Evolutionary conservation across 1,284 basidiomycete genomes (phyloP), one percentile per base, ranked within the genome.

Genomic region (Melampsora larici-populina): DNA sequence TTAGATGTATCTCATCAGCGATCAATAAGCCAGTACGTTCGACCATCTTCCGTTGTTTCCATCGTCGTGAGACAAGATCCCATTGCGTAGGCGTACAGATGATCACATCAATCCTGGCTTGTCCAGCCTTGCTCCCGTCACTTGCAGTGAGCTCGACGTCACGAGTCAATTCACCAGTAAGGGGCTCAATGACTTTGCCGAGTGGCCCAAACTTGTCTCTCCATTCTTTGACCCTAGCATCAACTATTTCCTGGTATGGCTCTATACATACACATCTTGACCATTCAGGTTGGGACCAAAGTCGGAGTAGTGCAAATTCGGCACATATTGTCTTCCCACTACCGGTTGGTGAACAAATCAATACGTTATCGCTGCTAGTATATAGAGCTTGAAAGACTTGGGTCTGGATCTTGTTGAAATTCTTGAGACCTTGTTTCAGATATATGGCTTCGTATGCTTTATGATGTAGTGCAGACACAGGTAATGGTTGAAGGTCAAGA

Each of bases 341-440:
- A 13, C 97, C 96, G 0, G 94, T 94, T 0, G 97, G 96, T 0
- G 95, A 96, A 31, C 94, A 95, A 78, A 99, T 90, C 82, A 99
- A 93, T 58, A 96, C 91, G 81, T 94, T 97, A 83, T 98, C 95
- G 83, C 98, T 94, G 0, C 93, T 91, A 0, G 93, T 95, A 84
- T 96, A 99, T 0, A 99, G 86, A 0, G 95, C 94, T 81, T 98
- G 96, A 90, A 98, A 99, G 49, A 97, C 94, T 85, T 99, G 97
- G 0, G 94, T 99, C 84, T 99, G 97, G 80, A 98, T 97, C 86
- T 97, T 98, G 88, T 99, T 99, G 88, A 98, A 97, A 46, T 80
- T 79, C 43, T 71, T 69, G 31, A 70, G 60, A 21, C 68, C 68
- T 70, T 70, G 76, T 21, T 87, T 88, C 0, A 89, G 88, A 84